Percentiles rank a stretch among this genome's conserved stretches.
phyloP scores from a whole-genome alignment of 768 basidiomycete species.

The Russula abietina region DNA sequence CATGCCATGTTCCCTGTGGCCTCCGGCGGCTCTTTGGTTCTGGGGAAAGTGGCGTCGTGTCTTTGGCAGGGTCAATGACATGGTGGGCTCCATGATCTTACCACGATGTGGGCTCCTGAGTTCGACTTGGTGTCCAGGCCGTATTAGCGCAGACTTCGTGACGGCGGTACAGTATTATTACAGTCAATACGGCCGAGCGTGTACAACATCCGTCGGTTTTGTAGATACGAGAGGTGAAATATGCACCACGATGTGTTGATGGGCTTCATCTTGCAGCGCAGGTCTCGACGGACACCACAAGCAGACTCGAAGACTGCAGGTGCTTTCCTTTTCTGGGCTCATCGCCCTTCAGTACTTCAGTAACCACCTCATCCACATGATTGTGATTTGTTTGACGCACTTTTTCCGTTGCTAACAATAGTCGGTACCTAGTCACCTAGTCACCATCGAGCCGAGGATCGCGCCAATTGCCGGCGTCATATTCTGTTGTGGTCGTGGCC shows the following conservation, averaged over 20 bases:
- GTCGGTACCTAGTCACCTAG: conserved; percentile 67
- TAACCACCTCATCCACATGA: conserved; percentile 12
- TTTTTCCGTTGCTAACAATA: neutral
- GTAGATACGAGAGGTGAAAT: neutral
- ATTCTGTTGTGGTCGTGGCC: conserved; percentile 72
- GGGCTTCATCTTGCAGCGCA: conserved; percentile 43
- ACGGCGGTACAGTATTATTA: conserved; percentile 69
- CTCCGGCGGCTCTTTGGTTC: conserved; percentile 66
- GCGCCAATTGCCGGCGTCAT: conserved; percentile 62
- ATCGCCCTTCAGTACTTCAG: too few species aligned
- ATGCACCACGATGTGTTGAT: conserved; percentile 1
- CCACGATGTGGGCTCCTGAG: conserved; percentile 29
- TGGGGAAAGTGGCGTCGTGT: conserved; percentile 79
- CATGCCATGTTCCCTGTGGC: conserved; percentile 77
- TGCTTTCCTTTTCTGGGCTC: conserved; percentile 82
- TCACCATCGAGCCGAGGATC: conserved; percentile 55
- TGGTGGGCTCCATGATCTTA: conserved; percentile 45
- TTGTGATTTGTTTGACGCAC: neutral
- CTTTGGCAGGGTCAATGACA: conserved; percentile 68
- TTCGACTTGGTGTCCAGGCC: conserved; percentile 76
- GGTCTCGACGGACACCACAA: conserved; percentile 62
- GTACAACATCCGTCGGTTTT: conserved; percentile 52
- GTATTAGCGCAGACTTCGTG: conserved; percentile 77
- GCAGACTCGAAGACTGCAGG: conserved; percentile 69
- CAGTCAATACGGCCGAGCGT: conserved; percentile 72